Percentiles rank a stretch among this genome's conserved stretches.
These are phyloP conservation scores for Gyrodon lividus DNA, from an alignment of 768 basidiomycete species.

Conservation along the genomic window DNA sequence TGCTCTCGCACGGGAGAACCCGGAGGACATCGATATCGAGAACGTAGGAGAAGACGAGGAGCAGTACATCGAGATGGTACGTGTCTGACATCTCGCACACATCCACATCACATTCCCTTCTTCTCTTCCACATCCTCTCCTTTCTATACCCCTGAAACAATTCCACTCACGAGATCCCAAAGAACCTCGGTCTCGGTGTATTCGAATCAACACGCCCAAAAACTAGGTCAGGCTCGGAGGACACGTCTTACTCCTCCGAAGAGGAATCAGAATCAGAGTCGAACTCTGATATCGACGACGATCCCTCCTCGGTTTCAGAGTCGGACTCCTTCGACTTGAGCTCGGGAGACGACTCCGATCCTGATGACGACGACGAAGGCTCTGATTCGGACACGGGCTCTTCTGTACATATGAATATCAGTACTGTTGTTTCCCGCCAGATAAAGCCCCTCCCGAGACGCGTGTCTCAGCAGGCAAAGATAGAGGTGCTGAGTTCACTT, in stretches of 20 bases:
- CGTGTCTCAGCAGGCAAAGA: slow-evolving; percentile 23
- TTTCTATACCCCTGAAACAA: not conserved
- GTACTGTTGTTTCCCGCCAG: slow-evolving; percentile 41
- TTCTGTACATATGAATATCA: slow-evolving; percentile 38
- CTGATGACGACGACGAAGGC: slow-evolving; percentile 10
- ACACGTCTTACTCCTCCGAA: slow-evolving; percentile 17
- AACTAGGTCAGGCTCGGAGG: slow-evolving; percentile 4
- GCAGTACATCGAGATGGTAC: slow-evolving; percentile 67
- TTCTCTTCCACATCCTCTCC: not conserved
- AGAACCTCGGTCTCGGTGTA: slow-evolving; percentile 68
- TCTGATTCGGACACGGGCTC: slow-evolving; percentile 14
- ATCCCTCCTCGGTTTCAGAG: slow-evolving; percentile 6
- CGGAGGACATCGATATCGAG: slow-evolving; percentile 69
- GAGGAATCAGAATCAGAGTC: slow-evolving; percentile 13
- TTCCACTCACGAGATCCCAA: slow-evolving; percentile 1
- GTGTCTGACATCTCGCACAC: slow-evolving; percentile 9
- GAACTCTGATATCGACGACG: slow-evolving; percentile 1
- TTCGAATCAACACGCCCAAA: slow-evolving; percentile 43
- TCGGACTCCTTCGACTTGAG: slow-evolving; percentile 11
- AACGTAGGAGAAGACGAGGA: slow-evolving; percentile 47
- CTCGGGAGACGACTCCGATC: not conserved
- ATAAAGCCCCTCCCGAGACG: slow-evolving; percentile 51
- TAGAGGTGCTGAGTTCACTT: slow-evolving; percentile 29
- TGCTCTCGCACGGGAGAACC: slow-evolving; percentile 47
- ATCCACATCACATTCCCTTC: not conserved